phyloP scores from a whole-genome alignment of 768 basidiomycete genomes.

The Suillus sp. region DNA sequence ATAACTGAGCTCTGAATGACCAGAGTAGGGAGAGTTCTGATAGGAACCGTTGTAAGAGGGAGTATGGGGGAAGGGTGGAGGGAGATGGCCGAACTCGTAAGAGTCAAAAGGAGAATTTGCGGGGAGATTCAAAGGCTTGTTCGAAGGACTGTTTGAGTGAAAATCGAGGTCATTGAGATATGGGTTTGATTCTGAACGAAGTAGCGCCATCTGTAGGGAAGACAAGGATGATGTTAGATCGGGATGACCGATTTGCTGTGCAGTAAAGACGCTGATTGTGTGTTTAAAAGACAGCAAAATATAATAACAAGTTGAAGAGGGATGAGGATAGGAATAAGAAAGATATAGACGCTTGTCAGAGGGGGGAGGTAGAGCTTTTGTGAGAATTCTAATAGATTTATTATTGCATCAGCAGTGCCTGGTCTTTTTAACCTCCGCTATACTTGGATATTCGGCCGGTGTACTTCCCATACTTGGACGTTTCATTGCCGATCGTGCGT shows the following conservation, averaged over 20 bases:
- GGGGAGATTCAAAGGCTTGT: conserved; percentile 29
- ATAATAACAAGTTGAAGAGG: conserved; percentile 5
- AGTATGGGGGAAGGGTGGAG: conserved; percentile 48
- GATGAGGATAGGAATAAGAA: conserved; percentile 14
- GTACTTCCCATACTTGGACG: accelerated
- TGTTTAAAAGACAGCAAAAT: conserved; percentile 6
- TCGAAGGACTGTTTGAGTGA: conserved; percentile 28
- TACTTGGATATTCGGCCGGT: background rate
- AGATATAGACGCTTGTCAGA: conserved; percentile 25
- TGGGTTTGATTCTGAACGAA: conserved; percentile 24
- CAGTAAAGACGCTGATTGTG: conserved; percentile 10
- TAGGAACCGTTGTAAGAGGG: conserved; percentile 68
- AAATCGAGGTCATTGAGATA: conserved; percentile 31
- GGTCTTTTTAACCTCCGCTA: conserved; percentile 34
- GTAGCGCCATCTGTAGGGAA: conserved; percentile 27
- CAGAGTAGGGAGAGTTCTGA: conserved; percentile 71
- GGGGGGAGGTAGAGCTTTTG: conserved; percentile 22
- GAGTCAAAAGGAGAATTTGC: conserved; percentile 39
- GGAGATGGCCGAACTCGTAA: conserved; percentile 40
- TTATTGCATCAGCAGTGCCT: conserved; percentile 19
- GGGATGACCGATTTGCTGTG: conserved; percentile 5
- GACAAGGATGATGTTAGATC: conserved; percentile 5
- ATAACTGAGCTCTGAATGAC: conserved; percentile 65
- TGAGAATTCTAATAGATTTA: conserved; percentile 30
- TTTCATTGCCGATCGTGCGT: background rate